Evolutionary conservation across 2,329 filamentous ascomycete genomes (phyloP).

Genomic region (Talaromyces sp.): DNA sequence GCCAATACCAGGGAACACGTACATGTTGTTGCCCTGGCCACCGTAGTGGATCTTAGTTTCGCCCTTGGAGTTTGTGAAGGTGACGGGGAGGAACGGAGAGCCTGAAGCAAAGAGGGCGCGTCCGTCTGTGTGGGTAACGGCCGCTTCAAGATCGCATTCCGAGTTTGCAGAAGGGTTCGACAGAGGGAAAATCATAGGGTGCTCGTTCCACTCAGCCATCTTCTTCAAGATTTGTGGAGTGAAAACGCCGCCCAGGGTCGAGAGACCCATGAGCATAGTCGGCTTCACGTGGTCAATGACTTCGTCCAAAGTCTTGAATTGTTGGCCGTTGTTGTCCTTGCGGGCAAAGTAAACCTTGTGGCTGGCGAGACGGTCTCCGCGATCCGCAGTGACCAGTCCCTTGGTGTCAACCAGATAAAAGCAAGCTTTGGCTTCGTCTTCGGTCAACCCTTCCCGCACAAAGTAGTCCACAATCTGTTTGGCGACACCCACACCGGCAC

Average conservation of each 20-base stretch:
- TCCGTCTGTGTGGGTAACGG: conserved; percentile 84
- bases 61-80: conserved; percentile 55
- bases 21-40: conserved; percentile 76
- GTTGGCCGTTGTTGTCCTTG: conserved; percentile 59
- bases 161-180: conserved; percentile 96
- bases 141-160: conserved; percentile 95
- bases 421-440: conserved; percentile 79
- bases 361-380: conserved; percentile 87
- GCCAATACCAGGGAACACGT: conserved; percentile 95
- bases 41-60: conserved; percentile 64
- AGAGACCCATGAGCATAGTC: conserved; percentile 88
- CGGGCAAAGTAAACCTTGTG: conserved; percentile 70
- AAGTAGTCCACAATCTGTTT: conserved; percentile 98
- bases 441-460: conserved; percentile 81
- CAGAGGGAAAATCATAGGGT: conserved; percentile 90
- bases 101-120: conserved; percentile 91
- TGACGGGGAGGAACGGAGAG: conserved; percentile 77
- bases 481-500: conserved; percentile 91
- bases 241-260: conserved; percentile 91
- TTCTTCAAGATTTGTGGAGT: conserved; percentile 75
- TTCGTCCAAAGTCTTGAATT: conserved; percentile 74
- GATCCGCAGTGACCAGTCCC: conserved; percentile 87
- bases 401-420: conserved; percentile 98
- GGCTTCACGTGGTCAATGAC: conserved; percentile 94
- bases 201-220: conserved; percentile 59